These are phyloP conservation scores for Anastatica hierochuntica DNA, from an alignment of 345 rosid species.

Conservation along the genomic window DNA sequence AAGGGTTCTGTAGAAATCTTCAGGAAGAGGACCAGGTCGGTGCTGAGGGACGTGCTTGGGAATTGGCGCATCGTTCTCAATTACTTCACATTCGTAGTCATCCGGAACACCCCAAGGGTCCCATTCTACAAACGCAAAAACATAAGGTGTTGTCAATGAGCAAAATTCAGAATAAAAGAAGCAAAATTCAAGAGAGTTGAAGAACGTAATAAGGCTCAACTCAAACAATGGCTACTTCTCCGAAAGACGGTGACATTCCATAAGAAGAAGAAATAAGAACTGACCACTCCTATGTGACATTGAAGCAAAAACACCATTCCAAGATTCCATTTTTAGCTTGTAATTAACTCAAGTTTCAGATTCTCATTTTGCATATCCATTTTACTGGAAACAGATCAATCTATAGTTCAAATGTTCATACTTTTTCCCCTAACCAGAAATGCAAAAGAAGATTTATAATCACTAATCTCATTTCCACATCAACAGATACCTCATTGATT, in stretches of 20 bases:
- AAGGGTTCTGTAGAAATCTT: conserved; percentile 71
- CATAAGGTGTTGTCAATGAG: neutral
- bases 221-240: neutral
- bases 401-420: no score
- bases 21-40: conserved; percentile 93
- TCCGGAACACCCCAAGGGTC: conserved; percentile 98
- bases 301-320: no score
- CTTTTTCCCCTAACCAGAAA: neutral
- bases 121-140: conserved; percentile 51
- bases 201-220: neutral
- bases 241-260: neutral
- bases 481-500: neutral
- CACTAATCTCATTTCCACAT: neutral
- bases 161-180: no score
- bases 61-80: conserved; percentile 80
- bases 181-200: neutral
- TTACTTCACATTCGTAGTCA: conserved; percentile 82
- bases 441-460: no score
- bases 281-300: neutral
- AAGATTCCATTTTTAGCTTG: no score
- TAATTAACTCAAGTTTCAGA: no score
- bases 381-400: neutral
- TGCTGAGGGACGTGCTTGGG: conserved; percentile 93
- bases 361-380: neutral
- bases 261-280: neutral